phyloP scores from a whole-genome alignment of 768 basidiomycete genomes.

The Kwoniella newhampshirensis region DNA sequence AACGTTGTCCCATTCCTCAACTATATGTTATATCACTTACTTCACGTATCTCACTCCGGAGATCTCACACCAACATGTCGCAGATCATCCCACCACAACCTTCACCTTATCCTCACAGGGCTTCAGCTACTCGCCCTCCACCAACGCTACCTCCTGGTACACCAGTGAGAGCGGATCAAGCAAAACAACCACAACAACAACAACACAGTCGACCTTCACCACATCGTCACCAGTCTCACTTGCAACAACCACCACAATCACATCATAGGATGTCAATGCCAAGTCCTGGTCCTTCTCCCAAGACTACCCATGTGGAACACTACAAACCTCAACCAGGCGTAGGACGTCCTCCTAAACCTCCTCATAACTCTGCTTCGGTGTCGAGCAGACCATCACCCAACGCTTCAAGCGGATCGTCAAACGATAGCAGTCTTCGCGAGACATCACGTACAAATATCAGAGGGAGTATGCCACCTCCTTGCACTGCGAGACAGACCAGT shows the following conservation, averaged over 20 bases:
- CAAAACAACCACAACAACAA: constrained; percentile 10
- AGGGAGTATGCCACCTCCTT: constrained; percentile 15
- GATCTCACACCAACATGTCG: background rate
- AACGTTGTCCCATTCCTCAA: constrained; percentile 2
- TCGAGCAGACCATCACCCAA: constrained; percentile 12
- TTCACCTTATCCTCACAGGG: background rate
- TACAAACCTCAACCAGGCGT: background rate
- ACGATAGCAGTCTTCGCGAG: constrained; percentile 12
- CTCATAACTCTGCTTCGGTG: constrained; percentile 4
- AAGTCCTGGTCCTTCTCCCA: background rate
- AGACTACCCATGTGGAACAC: background rate
- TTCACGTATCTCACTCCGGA: background rate
- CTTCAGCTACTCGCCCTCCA: constrained; percentile 11
- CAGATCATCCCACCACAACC: constrained; percentile 1
- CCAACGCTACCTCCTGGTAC: constrained; percentile 23
- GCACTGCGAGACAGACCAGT: constrained; percentile 19
- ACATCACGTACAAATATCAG: constrained; percentile 16
- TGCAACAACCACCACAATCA: constrained; percentile 7
- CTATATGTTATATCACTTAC: constrained; percentile 8
- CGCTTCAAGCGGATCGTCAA: constrained; percentile 5
- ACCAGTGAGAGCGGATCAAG: constrained; percentile 18
- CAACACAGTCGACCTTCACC: constrained; percentile 1
- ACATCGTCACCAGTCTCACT: background rate
- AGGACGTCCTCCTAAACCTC: constrained; percentile 5
- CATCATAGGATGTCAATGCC: constrained; percentile 24